phyloP scores from a whole-genome alignment of 2,329 filamentous ascomycete species.

The Huntiella savannae region DNA sequence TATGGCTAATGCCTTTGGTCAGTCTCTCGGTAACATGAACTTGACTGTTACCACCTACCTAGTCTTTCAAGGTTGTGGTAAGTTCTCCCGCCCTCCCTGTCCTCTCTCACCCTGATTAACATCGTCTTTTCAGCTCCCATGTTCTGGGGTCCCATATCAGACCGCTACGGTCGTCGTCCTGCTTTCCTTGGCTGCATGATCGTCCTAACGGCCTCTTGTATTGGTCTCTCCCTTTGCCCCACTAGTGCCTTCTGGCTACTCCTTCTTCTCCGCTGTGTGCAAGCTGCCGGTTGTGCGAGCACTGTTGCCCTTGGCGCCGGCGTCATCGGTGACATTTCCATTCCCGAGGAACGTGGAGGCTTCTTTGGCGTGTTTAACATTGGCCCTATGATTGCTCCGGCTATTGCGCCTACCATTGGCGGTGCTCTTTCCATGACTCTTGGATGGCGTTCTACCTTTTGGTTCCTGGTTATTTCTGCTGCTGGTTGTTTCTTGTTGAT shows the following conservation, averaged over 20 bases:
- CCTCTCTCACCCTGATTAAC: not conserved
- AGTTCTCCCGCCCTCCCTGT: conserved; percentile 2
- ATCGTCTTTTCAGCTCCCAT: conserved; percentile 14
- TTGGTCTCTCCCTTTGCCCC: conserved; percentile 19
- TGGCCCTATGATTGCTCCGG: conserved; percentile 23
- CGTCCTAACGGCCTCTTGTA: conserved; percentile 17
- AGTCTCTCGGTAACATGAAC: conserved; percentile 17
- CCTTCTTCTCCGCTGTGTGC: conserved; percentile 17
- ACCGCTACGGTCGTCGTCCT: conserved; percentile 18
- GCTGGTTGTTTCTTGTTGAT: conserved; percentile 20
- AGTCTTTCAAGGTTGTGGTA: conserved; percentile 16
- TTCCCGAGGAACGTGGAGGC: conserved; percentile 17
- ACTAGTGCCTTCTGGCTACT: conserved; percentile 18
- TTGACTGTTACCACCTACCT: conserved; percentile 19
- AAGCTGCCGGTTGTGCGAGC: conserved; percentile 19
- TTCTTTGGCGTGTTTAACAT: conserved; percentile 20
- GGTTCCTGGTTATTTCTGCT: conserved; percentile 30
- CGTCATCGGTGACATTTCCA: conserved; percentile 19
- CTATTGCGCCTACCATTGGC: conserved; percentile 30
- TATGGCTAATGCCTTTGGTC: conserved; percentile 15
- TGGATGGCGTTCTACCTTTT: conserved; percentile 33
- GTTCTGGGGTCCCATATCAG: conserved; percentile 20
- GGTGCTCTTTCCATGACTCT: conserved; percentile 27
- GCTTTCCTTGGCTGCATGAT: conserved; percentile 17
- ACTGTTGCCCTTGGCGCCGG: conserved; percentile 19